Percentiles rank a stretch among this genome's conserved stretches.
Evolutionary conservation across 1,139 yeast species (phyloP).

Genomic region (Geotrichum aggregatum): DNA sequence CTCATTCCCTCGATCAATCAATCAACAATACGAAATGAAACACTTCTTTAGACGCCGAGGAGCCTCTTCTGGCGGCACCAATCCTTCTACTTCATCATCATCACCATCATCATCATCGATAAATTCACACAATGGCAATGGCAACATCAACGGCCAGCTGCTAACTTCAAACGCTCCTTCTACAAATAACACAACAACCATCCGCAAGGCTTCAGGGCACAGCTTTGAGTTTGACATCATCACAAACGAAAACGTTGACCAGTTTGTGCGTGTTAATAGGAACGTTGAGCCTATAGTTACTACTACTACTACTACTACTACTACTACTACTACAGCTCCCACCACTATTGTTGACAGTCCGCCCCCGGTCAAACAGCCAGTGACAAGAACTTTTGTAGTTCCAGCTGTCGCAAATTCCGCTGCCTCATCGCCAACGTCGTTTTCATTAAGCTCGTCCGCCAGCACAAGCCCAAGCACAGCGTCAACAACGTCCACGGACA

Average conservation of each 20-base stretch:
- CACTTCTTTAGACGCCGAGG: slow-evolving; percentile 2
- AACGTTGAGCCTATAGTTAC: background rate
- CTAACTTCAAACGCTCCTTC: no score
- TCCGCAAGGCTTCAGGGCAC: slow-evolving; percentile 1
- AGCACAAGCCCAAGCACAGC: no score
- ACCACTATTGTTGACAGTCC: no score
- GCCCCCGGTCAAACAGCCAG: no score
- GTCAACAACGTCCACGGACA: no score
- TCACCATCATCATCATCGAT: background rate
- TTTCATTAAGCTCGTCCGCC: no score
- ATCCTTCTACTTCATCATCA: background rate
- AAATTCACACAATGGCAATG: no score
- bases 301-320: background rate
- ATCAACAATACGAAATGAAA: background rate
- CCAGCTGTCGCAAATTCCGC: no score
- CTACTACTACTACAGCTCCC: no score
- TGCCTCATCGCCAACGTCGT: no score
- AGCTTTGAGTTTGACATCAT: slow-evolving; percentile 6
- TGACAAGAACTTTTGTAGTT: no score
- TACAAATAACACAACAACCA: background rate
- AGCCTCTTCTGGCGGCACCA: background rate
- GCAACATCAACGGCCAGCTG: no score
- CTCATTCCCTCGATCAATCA: background rate
- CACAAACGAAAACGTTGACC: slow-evolving; percentile 8
- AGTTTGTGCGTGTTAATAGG: background rate